Base-by-base conservation (phyloP, 2,329 filamentous ascomycete species). In the Ciborinia camelliae region DNA sequence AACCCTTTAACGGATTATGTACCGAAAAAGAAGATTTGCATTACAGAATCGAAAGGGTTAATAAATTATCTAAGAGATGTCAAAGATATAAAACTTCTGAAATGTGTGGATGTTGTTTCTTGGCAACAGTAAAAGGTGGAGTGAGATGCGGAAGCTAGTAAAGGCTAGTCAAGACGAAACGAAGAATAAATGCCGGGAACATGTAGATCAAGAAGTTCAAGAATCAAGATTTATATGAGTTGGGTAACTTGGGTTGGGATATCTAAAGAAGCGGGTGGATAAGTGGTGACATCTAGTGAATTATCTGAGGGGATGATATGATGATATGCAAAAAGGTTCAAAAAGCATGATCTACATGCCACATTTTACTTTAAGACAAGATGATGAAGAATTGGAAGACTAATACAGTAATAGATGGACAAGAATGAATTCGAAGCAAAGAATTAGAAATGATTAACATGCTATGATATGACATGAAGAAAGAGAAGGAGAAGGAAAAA, bases 41-140 rank as follows among this genome's bases (percentile, higher is more conserved):
- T 51, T 28, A 30, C 50, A 14, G 30, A 57, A 35, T 30, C 18
- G 51, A 18, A 57, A 57, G 52, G 6, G 35, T 55, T 57, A 63
- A 63, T 63, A 39, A n/a, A n/a, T n/a, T 63, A 57, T 57, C 28
- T 57, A 51, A 57, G 61, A 58, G 28, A 53, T 53, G 61, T 62
- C 71, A 62, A 68, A 71, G 66, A 69, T 68, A 70, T 70, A 63
- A 66, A 65, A 61, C 45, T 41, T 58, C 30, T 30, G 23, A 9
- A 45, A 39, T 23, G 45, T 51, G 37, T 39, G 54, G 39, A 45
- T 45, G 30, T 26, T 58, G n/a, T 23, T 26, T 47, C 41, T 58
- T 58, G 28, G 55, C 55, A 58, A 47, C 41, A 47, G 55, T 58
- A 26, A 41, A 58, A 58, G 43, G 41, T 37, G 55, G 55, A 47